Conservation (phyloP, 2,329 filamentous ascomycete species). For the Chrysoporthe deuterocubensis region DNA sequence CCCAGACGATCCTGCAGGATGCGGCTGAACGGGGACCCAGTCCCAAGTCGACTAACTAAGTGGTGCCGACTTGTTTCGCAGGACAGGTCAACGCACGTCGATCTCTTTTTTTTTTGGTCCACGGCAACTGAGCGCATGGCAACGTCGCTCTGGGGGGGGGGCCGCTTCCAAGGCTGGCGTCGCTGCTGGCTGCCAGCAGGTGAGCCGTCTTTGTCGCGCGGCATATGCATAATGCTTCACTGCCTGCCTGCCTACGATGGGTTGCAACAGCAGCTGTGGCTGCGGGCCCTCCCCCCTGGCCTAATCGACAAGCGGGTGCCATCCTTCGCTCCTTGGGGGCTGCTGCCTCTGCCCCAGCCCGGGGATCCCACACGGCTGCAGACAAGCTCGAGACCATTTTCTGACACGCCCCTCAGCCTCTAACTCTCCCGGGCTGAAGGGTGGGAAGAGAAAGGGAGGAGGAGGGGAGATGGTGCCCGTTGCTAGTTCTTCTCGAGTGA, state of each 20-base stretch:
- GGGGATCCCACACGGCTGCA: background rate
- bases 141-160: no score
- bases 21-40: constrained; percentile 1
- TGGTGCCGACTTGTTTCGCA: no score
- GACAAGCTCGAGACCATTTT: background rate
- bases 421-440: background rate
- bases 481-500: background rate
- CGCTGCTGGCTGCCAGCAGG: background rate
- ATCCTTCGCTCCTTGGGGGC: constrained; percentile 6
- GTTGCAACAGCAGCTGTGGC: background rate
- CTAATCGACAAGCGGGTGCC: background rate
- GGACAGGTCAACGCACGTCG: no score
- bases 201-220: background rate
- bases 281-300: background rate
- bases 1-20: constrained; percentile 5
- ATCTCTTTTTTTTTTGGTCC: no score
- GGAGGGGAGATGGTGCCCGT: background rate
- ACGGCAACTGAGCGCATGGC: no score
- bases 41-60: no score
- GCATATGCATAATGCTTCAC: background rate
- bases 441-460: background rate
- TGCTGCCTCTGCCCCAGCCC: background rate
- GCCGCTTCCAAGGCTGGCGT: background rate
- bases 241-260: background rate
- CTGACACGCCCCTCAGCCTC: background rate